Percentiles rank a stretch among this genome's conserved stretches.
These are phyloP conservation scores for Prunus fruticosa DNA, from an alignment of 306 rosid species.

Conservation along the genomic window DNA sequence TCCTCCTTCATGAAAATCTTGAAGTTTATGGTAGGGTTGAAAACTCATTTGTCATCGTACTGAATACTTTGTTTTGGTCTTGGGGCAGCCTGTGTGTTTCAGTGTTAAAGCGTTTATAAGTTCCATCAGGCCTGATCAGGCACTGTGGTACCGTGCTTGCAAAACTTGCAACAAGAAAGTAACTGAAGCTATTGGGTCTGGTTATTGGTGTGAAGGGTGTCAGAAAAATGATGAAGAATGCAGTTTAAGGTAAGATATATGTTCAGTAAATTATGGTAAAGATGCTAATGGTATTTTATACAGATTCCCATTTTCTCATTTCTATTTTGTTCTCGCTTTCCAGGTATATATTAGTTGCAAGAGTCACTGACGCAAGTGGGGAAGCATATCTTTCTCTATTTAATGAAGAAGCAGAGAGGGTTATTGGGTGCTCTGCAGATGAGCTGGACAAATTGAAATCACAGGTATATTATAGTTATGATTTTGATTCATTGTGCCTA, in stretches of 20 bases:
- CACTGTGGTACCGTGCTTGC: slow-evolving; percentile 95
- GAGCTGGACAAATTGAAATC: slow-evolving; percentile 63
- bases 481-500: background rate
- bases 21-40: background rate
- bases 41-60: background rate
- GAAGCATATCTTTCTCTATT: slow-evolving; percentile 62
- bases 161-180: slow-evolving; percentile 86
- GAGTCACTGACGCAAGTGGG: slow-evolving; percentile 57
- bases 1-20: background rate
- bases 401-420: slow-evolving; percentile 70
- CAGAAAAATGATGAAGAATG: slow-evolving; percentile 76
- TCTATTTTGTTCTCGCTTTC: slow-evolving; percentile 1
- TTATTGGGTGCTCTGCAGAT: slow-evolving; percentile 84
- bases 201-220: slow-evolving; percentile 90
- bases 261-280: background rate
- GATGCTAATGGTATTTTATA: background rate
- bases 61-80: slow-evolving; percentile 11
- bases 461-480: slow-evolving; percentile 39
- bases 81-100: slow-evolving; percentile 61
- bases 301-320: background rate
- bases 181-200: slow-evolving; percentile 66
- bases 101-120: slow-evolving; percentile 66
- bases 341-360: slow-evolving; percentile 66
- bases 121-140: slow-evolving; percentile 73
- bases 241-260: slow-evolving; percentile 51